Evolutionary conservation across 768 basidiomycete genomes (phyloP).

Genomic region (Trametes cinnabarina): DNA sequence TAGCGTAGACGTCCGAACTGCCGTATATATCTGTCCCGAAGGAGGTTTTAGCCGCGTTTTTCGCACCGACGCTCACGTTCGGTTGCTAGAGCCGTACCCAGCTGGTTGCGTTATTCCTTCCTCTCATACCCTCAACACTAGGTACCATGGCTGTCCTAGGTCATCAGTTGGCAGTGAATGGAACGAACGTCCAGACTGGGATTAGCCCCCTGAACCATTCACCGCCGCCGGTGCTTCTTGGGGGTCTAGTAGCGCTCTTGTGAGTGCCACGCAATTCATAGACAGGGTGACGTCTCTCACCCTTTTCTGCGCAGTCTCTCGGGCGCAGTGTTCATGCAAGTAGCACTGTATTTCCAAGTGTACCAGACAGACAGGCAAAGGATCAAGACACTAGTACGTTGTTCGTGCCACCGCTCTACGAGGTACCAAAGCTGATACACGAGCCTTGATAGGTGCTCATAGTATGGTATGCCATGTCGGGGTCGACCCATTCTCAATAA

Average conservation of each 20-base stretch:
- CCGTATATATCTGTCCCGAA: slow-evolving; percentile 3
- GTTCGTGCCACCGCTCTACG: background rate
- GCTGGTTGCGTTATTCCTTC: background rate
- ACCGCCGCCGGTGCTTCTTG: slow-evolving; percentile 4
- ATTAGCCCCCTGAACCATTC: slow-evolving; percentile 2
- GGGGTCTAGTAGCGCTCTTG: slow-evolving; percentile 11
- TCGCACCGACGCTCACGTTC: background rate
- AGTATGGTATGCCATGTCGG: background rate
- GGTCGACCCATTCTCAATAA: background rate
- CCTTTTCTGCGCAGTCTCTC: slow-evolving; percentile 8
- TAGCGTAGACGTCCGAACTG: background rate
- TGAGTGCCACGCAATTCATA: background rate
- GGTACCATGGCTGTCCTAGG: background rate
- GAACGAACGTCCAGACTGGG: background rate
- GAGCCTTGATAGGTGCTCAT: slow-evolving; percentile 9
- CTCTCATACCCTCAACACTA: background rate
- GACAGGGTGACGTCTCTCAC: background rate
- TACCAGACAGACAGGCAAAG: slow-evolving; percentile 16
- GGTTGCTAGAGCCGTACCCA: background rate
- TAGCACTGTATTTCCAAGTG: slow-evolving; percentile 13
- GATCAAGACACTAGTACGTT: slow-evolving; percentile 11
- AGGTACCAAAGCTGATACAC: no score
- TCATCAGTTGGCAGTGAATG: background rate
- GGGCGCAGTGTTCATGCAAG: slow-evolving; percentile 20
- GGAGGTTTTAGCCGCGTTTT: background rate